phyloP scores from a whole-genome alignment of 768 basidiomycete species.

The Suillus plorans region DNA sequence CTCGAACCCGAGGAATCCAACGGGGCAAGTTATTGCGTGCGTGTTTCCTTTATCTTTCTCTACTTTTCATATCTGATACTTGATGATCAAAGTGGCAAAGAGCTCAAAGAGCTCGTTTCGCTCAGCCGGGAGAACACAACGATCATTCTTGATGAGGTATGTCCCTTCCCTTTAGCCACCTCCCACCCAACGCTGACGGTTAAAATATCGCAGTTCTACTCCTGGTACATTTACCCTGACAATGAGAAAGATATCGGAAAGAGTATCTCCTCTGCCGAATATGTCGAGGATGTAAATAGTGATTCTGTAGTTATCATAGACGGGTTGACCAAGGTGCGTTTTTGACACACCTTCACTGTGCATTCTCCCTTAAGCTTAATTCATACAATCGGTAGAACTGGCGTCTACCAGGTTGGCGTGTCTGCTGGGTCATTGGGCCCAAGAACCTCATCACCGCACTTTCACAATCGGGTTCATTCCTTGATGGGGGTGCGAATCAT shows the following conservation, averaged over 20 bases:
- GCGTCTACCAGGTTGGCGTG: constrained; percentile 92
- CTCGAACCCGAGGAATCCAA: constrained; percentile 96
- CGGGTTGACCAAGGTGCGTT: constrained; percentile 81
- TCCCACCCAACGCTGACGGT: not conserved
- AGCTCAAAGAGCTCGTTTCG: constrained; percentile 76
- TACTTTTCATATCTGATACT: constrained; percentile 8
- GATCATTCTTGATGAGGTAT: constrained; percentile 79
- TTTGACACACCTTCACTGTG: not conserved
- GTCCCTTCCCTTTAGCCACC: not conserved
- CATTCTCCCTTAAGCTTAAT: constrained; percentile 17
- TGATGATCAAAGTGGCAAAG: constrained; percentile 57
- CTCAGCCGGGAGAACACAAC: constrained; percentile 79
- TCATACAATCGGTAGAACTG: constrained; percentile 60
- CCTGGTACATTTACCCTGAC: constrained; percentile 93
- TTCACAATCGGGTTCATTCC: constrained; percentile 90
- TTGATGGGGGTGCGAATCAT: constrained; percentile 94
- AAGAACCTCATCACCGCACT: constrained; percentile 86
- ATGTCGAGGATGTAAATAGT: constrained; percentile 82
- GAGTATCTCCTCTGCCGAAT: constrained; percentile 79
- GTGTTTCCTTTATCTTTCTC: constrained; percentile 12
- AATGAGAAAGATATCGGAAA: constrained; percentile 70
- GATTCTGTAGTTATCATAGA: constrained; percentile 87
- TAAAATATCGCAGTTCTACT: constrained; percentile 67
- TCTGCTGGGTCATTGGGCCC: constrained; percentile 93
- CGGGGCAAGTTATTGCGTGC: constrained; percentile 82